Evolutionary conservation across 805 yeast genomes (phyloP).

Genomic region (Lipomyces starkeyi): DNA sequence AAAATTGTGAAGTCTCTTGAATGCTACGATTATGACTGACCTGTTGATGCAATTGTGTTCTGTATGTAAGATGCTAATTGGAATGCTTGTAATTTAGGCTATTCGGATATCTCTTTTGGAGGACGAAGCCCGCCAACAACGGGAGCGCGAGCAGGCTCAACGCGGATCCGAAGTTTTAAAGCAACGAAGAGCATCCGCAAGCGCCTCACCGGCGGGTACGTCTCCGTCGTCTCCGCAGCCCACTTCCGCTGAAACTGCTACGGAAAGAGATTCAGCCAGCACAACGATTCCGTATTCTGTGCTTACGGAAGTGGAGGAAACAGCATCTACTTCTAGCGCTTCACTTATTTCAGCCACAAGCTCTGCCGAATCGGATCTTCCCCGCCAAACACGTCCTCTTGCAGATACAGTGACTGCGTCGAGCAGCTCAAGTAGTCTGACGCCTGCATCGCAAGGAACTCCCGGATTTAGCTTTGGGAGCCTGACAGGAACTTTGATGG

Average conservation of each 20-base stretch:
- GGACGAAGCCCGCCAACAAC: constrained; percentile 57
- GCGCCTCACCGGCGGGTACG: neutral
- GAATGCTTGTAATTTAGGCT: constrained; percentile 50
- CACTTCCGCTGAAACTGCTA: neutral
- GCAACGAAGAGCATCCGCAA: constrained; percentile 12
- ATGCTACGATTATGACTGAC: too few species aligned
- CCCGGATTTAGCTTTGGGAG: constrained; percentile 9
- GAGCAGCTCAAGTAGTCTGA: constrained; percentile 13
- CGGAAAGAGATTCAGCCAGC: neutral
- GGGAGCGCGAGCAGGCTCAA: constrained; percentile 41
- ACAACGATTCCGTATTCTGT: constrained; percentile 4
- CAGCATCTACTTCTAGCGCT: constrained; percentile 11
- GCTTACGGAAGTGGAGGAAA: constrained; percentile 1
- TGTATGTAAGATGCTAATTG: neutral
- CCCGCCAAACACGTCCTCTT: neutral
- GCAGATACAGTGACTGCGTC: constrained; percentile 9
- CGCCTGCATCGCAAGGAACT: neutral
- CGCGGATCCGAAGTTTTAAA: constrained; percentile 18
- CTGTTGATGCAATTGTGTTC: too few species aligned
- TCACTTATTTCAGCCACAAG: constrained; percentile 11
- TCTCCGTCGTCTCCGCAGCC: neutral
- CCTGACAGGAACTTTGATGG: constrained; percentile 12
- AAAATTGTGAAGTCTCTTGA: neutral
- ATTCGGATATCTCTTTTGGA: constrained; percentile 74
- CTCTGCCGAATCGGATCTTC: constrained; percentile 5